phyloP scores from a whole-genome alignment of 2,329 filamentous ascomycete genomes.

The Pseudocercospora musae region DNA sequence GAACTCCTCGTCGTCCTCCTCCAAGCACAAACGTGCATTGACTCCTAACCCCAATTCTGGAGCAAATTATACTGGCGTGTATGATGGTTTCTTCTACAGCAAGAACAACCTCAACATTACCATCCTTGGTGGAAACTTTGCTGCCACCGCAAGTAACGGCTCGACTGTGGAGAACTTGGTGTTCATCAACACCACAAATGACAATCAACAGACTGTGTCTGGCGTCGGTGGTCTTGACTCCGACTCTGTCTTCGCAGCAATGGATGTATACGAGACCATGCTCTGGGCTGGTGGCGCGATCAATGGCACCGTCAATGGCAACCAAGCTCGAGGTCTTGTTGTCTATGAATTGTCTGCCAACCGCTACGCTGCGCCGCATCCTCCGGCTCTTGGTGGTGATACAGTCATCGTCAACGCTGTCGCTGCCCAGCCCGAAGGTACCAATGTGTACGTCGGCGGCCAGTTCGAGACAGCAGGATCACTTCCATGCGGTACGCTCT shows the following conservation, averaged over 20 bases:
- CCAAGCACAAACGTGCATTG: constrained; percentile 42
- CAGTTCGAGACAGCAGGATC: constrained; percentile 79
- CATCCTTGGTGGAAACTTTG: constrained; percentile 83
- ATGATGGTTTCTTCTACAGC: constrained; percentile 74
- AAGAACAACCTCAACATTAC: constrained; percentile 72
- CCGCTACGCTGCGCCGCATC: constrained; percentile 63
- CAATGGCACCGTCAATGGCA: constrained; percentile 64
- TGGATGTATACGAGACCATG: constrained; percentile 64
- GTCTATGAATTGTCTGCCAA: constrained; percentile 70
- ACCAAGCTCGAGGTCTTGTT: constrained; percentile 67
- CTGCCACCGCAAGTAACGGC: constrained; percentile 64
- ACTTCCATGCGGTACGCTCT: constrained; percentile 77
- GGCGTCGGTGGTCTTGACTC: constrained; percentile 67
- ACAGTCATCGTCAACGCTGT: constrained; percentile 74
- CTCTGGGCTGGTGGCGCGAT: constrained; percentile 82
- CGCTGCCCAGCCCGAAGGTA: constrained; percentile 64
- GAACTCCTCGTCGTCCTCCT: constrained; percentile 20
- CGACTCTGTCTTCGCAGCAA: constrained; percentile 70
- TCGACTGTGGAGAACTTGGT: constrained; percentile 74
- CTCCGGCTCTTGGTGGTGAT: constrained; percentile 68
- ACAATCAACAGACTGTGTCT: constrained; percentile 43
- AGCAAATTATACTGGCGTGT: constrained; percentile 62
- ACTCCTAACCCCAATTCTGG: constrained; percentile 32
- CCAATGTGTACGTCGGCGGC: constrained; percentile 81
- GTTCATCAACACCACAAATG: constrained; percentile 73